phyloP scores from a whole-genome alignment of 1,139 yeast genomes.

The Scheffersomyces cryptocercus region DNA sequence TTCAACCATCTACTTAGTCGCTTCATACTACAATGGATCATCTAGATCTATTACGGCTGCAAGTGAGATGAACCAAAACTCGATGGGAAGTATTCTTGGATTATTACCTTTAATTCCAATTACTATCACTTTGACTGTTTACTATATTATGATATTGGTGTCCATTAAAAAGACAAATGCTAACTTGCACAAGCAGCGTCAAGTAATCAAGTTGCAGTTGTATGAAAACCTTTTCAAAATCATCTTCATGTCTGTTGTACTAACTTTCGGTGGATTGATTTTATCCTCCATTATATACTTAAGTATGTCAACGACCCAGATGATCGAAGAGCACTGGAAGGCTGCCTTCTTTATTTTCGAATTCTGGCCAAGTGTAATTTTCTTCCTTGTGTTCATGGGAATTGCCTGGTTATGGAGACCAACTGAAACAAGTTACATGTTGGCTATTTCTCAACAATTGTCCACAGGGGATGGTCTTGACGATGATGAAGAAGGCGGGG shows the following conservation, averaged over 20 bases:
- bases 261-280: slow-evolving; percentile 58
- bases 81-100: slow-evolving; percentile 24
- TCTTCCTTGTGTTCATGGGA: slow-evolving; percentile 79
- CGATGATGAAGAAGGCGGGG: slow-evolving; percentile 54
- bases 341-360: slow-evolving; percentile 84
- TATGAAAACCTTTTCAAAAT: slow-evolving; percentile 77
- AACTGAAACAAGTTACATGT: slow-evolving; percentile 89
- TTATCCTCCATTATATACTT: slow-evolving; percentile 71
- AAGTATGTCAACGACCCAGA: slow-evolving; percentile 72
- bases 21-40: slow-evolving; percentile 57
- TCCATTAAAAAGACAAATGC: slow-evolving; percentile 76
- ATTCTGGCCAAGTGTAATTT: slow-evolving; percentile 93
- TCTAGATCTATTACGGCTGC: slow-evolving; percentile 32
- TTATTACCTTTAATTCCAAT: slow-evolving; percentile 64
- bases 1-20: slow-evolving; percentile 65
- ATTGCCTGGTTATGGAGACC: slow-evolving; percentile 97
- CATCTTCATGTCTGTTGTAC: slow-evolving; percentile 63
- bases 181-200: slow-evolving; percentile 79
- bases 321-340: slow-evolving; percentile 90
- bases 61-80: slow-evolving; percentile 17
- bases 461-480: slow-evolving; percentile 66
- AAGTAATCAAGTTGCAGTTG: slow-evolving; percentile 85
- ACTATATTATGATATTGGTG: slow-evolving; percentile 73
- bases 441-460: slow-evolving; percentile 92
- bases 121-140: slow-evolving; percentile 65